These are phyloP conservation scores for Termitomyces titanicus DNA, from an alignment of 768 basidiomycete genomes.

Conservation along the genomic window DNA sequence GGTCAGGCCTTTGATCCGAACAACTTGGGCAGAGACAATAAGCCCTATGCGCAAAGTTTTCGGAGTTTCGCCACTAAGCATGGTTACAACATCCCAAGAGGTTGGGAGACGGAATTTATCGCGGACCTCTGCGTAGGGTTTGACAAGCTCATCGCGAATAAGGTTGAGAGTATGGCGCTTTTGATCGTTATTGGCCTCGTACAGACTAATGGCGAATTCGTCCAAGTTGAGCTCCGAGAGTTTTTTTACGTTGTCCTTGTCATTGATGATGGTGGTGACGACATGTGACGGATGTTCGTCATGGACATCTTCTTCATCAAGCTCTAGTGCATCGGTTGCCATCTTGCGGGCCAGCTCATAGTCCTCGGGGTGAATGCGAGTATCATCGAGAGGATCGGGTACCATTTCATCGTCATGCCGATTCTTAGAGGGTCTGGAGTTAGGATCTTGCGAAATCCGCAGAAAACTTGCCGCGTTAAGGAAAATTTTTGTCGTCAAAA, in stretches of 20 bases:
- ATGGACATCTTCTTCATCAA: constrained; percentile 96
- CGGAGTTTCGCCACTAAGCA: constrained; percentile 91
- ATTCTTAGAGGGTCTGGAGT: constrained; percentile 57
- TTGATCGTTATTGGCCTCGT: constrained; percentile 74
- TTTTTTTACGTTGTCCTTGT: constrained; percentile 74
- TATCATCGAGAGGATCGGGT: constrained; percentile 89
- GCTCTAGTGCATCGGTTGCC: constrained; percentile 94
- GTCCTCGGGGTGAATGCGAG: constrained; percentile 95
- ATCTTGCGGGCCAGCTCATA: constrained; percentile 98
- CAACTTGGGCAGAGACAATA: constrained; percentile 73
- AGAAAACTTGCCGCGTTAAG: constrained; percentile 92
- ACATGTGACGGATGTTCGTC: constrained; percentile 90
- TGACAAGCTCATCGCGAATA: constrained; percentile 81
- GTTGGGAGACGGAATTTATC: constrained; percentile 56
- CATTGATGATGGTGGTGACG: constrained; percentile 82
- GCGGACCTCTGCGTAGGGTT: constrained; percentile 78
- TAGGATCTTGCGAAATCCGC: constrained; percentile 74
- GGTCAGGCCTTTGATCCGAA: constrained; percentile 46
- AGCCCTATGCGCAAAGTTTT: constrained; percentile 74
- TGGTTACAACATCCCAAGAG: constrained; percentile 83
- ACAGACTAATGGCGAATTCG: constrained; percentile 92
- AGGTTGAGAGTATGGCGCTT: constrained; percentile 89
- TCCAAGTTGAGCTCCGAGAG: constrained; percentile 90
- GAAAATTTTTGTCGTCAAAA: constrained; percentile 86
- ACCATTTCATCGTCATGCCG: constrained; percentile 67